These are phyloP conservation scores for Diutina neorugosa DNA, from an alignment of 1,139 yeast species.

Conservation along the genomic window DNA sequence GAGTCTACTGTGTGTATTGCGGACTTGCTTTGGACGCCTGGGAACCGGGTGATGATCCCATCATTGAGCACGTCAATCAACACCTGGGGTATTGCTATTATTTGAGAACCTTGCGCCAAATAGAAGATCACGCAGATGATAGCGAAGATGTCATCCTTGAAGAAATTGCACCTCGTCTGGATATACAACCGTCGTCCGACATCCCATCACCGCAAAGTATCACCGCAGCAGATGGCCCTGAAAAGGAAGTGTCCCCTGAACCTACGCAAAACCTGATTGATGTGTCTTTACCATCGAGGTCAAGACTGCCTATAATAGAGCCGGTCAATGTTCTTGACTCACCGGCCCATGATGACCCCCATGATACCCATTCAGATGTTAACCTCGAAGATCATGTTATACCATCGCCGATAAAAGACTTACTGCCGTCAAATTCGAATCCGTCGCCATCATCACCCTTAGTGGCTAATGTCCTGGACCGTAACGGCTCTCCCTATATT, in stretches of 20 bases:
- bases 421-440: neutral
- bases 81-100: conserved; percentile 38
- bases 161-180: neutral
- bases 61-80: conserved; percentile 36
- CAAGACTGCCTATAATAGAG: too few relatives aligned
- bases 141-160: neutral
- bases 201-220: too few relatives aligned
- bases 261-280: too few relatives aligned
- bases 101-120: conserved; percentile 3
- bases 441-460: neutral
- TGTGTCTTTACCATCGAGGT: neutral
- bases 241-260: too few relatives aligned
- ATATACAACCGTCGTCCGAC: neutral
- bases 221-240: too few relatives aligned
- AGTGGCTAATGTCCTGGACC: neutral
- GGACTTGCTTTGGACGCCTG: conserved; percentile 58
- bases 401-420: neutral
- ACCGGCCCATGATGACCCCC: neutral
- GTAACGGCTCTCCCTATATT: neutral
- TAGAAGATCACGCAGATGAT: neutral
- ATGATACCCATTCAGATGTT: neutral
- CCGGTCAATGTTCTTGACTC: neutral
- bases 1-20: conserved; percentile 65
- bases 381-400: neutral
- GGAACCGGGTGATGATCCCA: conserved; percentile 59